These are phyloP conservation scores for Castanea crenata DNA, from an alignment of 306 rosid genomes.

Conservation along the genomic window DNA sequence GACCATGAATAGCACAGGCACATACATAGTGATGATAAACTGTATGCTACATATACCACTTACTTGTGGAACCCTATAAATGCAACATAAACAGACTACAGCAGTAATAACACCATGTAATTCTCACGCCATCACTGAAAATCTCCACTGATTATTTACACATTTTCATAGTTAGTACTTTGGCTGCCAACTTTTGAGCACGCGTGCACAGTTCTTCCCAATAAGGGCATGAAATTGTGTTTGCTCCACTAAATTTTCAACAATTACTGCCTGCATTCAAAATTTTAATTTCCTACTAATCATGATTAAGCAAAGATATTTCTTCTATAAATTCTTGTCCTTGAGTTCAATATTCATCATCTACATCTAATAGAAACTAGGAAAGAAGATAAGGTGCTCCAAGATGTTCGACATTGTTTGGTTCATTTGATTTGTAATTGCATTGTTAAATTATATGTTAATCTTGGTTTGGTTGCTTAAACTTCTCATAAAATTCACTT, in stretches of 20 bases:
- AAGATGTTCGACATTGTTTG: background rate
- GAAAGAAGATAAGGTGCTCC: background rate
- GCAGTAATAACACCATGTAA: too few relatives aligned
- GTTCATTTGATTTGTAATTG: background rate
- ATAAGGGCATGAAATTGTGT: too few relatives aligned
- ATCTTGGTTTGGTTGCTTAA: background rate
- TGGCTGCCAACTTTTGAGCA: background rate
- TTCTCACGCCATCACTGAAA: too few relatives aligned
- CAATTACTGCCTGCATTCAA: background rate
- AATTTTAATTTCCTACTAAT: background rate
- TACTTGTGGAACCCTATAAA: conserved; percentile 8
- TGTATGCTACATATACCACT: background rate
- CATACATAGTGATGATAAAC: background rate
- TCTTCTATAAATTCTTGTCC: background rate
- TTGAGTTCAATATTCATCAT: background rate
- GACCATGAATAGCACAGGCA: background rate
- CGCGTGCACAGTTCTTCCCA: background rate
- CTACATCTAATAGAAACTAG: background rate
- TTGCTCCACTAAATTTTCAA: background rate
- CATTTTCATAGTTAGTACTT: background rate
- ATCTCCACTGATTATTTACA: too few relatives aligned
- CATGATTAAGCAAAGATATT: background rate
- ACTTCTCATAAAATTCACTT: background rate
- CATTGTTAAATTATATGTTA: background rate
- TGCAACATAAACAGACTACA: background rate